Percentiles rank a stretch among this genome's conserved stretches.
Conservation (phyloP, 2,329 filamentous ascomycete species). For the Apiospora marii region DNA sequence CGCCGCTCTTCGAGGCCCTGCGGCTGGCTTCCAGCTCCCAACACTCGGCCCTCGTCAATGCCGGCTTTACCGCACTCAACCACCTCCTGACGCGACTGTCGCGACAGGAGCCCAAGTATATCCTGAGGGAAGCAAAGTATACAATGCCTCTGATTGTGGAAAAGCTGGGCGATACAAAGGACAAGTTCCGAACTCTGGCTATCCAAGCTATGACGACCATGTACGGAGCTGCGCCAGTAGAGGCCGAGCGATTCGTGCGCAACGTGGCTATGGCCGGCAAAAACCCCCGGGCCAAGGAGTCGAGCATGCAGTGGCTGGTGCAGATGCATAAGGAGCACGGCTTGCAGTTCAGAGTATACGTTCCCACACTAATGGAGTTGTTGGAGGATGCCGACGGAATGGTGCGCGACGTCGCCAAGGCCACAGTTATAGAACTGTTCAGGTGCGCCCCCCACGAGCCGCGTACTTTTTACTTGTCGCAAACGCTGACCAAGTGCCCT, state of each 20-base stretch:
- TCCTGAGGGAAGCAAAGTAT: conserved; percentile 73
- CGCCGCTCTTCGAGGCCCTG: conserved; percentile 82
- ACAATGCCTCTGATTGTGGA: conserved; percentile 82
- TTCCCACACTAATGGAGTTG: conserved; percentile 82
- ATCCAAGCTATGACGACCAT: conserved; percentile 80
- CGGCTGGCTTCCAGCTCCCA: conserved; percentile 78
- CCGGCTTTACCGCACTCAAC: conserved; percentile 86
- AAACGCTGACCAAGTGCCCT: not conserved
- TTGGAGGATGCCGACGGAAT: conserved; percentile 90
- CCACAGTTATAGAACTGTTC: conserved; percentile 78
- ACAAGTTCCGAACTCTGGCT: conserved; percentile 80
- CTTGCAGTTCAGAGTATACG: conserved; percentile 83
- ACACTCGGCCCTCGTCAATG: conserved; percentile 79
- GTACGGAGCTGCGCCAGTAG: conserved; percentile 71
- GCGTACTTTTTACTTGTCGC: not conserved
- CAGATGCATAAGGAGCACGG: conserved; percentile 84
- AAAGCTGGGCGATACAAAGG: conserved; percentile 86
- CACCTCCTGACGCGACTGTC: conserved; percentile 87
- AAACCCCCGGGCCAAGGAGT: conserved; percentile 85
- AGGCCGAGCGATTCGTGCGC: conserved; percentile 82
- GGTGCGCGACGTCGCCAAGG: conserved; percentile 85
- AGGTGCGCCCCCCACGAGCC: not conserved
- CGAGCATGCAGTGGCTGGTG: conserved; percentile 84
- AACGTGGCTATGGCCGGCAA: conserved; percentile 81
- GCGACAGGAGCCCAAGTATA: conserved; percentile 80